Evolutionary conservation across 2,329 filamentous ascomycete genomes (phyloP).

Genomic region (Aquanectria penicillioides): DNA sequence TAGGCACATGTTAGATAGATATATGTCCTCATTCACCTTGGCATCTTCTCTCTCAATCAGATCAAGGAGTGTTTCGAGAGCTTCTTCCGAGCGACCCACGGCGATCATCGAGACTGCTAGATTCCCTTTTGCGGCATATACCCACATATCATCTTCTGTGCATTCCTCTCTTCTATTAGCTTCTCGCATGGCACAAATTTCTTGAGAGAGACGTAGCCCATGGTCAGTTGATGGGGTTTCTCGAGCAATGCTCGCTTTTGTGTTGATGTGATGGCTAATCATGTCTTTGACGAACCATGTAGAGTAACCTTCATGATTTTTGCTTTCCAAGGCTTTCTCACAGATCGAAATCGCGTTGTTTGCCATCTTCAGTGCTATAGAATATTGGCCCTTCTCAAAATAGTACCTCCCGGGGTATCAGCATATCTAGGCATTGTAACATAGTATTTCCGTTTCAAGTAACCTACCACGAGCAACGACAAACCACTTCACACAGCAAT

Average conservation of each 20-base stretch:
- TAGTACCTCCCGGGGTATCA: background rate
- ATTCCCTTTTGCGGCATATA: background rate
- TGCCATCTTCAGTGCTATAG: background rate
- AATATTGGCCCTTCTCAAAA: background rate
- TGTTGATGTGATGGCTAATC: background rate
- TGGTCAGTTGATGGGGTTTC: background rate
- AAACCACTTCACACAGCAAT: background rate
- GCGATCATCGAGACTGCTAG: background rate
- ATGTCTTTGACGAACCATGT: background rate
- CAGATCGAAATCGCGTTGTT: background rate
- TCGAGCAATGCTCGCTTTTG: background rate
- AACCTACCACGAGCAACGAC: background rate
- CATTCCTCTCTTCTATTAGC: background rate
- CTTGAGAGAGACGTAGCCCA: background rate
- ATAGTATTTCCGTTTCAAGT: no score
- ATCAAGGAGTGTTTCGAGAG: background rate
- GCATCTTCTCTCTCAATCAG: background rate
- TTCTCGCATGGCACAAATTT: background rate
- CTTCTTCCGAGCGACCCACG: background rate
- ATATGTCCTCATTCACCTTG: background rate
- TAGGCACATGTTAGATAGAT: background rate
- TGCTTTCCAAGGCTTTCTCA: background rate
- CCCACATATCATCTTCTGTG: background rate
- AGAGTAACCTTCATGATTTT: background rate
- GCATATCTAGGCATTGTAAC: background rate